phyloP scores from a whole-genome alignment of 306 rosid species.

The Begonia masoniana region DNA sequence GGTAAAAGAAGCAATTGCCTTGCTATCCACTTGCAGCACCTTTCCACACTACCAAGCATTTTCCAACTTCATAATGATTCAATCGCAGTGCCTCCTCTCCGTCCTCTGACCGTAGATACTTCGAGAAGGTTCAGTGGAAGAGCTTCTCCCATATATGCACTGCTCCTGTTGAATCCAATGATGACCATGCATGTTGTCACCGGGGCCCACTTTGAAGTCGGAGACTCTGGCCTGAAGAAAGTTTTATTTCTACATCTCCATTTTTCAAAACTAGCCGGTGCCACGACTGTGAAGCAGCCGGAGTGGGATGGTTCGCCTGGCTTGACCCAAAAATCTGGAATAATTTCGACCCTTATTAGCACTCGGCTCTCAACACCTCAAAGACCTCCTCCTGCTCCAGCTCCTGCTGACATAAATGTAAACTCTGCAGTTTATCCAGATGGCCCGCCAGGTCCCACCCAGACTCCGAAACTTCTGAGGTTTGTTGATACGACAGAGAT shows the following conservation, averaged over 20 bases:
- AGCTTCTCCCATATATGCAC: constrained; percentile 84
- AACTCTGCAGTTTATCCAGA: constrained; percentile 82
- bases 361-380: constrained; percentile 55
- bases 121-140: constrained; percentile 85
- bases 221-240: constrained; percentile 54
- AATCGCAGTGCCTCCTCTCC: constrained; percentile 14
- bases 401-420: constrained; percentile 49
- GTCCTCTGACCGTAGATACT: constrained; percentile 48
- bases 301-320: constrained; percentile 74
- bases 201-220: constrained; percentile 65
- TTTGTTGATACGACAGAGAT: constrained; percentile 84
- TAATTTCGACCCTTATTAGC: constrained; percentile 63
- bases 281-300: constrained; percentile 18
- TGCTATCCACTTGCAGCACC: constrained; percentile 87
- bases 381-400: constrained; percentile 49
- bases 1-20: constrained; percentile 72
- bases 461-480: constrained; percentile 56
- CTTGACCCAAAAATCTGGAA: constrained; percentile 68
- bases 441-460: constrained; percentile 69
- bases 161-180: constrained; percentile 58
- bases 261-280: constrained; percentile 38
- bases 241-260: constrained; percentile 52
- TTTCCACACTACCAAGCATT: constrained; percentile 62
- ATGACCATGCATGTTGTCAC: constrained; percentile 56
- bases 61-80: constrained; percentile 37